Base-by-base conservation (phyloP, 1,139 yeast genomes). In the Candida neerlandica region DNA sequence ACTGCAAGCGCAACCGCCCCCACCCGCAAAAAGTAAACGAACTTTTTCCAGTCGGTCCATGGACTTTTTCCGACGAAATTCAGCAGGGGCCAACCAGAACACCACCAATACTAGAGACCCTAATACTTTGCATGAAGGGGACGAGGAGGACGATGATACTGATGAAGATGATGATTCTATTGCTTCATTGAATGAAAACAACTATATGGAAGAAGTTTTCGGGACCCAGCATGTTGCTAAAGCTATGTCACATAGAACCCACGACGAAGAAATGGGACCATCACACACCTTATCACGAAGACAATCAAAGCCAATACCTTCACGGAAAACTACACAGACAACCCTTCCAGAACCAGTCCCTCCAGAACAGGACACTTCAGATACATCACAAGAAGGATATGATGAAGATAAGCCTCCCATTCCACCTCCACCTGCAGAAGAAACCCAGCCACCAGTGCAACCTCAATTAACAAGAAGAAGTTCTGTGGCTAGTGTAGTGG, bases 401-500 rank as follows among this genome's bases (percentile, higher is more conserved):
- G 3, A 11, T 4, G n/a, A n/a, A n/a, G 35, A 19, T 9, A 41
- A 29, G 10, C 43, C 43, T 1, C 15, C 18, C 4, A 6, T 14
- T 2, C 33, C 34, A 15, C 19, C 35, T 3, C 10, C 35, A 14
- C 2, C 33, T 12, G 14, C 33, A 30, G 2, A n/a, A 14, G 33
- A 15, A 14, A 15, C 14, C 2, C 19, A 2, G 14, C 35, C 35
- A 30, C 47, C 41, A 26, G 32, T 30, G 4, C 52, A 46, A 6
- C 35, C 52, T 3, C 47, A 43, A 32, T 14, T 33, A 14, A 47
- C 63, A 27, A 51, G 66, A 34, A 53, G 53, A 38, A 58, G 63
- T 34, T 62, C 70, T 1, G 56, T 63, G n/a, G 62, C 51, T 1
- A 50, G 63, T 6, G 55, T 62, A 7, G 53, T 64, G 35, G 62